Conservation (phyloP, 2,329 filamentous ascomycete genomes). For the Cladosporium sp. region DNA sequence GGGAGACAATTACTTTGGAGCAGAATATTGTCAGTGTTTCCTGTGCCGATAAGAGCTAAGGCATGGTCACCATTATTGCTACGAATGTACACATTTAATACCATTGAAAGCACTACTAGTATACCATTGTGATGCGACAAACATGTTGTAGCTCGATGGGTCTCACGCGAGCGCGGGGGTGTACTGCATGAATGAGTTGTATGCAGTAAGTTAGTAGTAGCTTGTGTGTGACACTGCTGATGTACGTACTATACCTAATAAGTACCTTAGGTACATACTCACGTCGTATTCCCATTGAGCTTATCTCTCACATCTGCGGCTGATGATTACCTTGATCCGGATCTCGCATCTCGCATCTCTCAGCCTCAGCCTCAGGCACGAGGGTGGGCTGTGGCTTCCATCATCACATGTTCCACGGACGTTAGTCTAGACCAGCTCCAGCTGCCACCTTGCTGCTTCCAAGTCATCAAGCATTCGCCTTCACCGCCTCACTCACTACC, state of each 20-base stretch:
- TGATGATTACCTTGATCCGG: not conserved
- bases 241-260: not conserved
- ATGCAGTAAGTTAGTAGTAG: no score
- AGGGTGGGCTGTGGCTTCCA: not conserved
- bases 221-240: not conserved
- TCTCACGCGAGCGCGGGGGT: not conserved
- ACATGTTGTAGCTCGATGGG: not conserved
- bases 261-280: not conserved
- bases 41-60: not conserved
- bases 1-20: not conserved
- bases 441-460: not conserved
- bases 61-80: not conserved
- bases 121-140: not conserved
- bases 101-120: not conserved
- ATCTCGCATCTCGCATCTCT: conserved; percentile 8
- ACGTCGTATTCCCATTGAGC: not conserved
- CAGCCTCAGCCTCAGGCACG: conserved; percentile 12
- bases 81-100: not conserved
- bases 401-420: conserved; percentile 5
- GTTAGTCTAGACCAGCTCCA: not conserved
- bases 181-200: not conserved
- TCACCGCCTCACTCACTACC: conserved; percentile 2
- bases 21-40: not conserved
- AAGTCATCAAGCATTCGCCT: not conserved
- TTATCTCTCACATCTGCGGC: not conserved